Conservation (phyloP, 176 grass and related monocot species). For the Oryza officinalis region DNA sequence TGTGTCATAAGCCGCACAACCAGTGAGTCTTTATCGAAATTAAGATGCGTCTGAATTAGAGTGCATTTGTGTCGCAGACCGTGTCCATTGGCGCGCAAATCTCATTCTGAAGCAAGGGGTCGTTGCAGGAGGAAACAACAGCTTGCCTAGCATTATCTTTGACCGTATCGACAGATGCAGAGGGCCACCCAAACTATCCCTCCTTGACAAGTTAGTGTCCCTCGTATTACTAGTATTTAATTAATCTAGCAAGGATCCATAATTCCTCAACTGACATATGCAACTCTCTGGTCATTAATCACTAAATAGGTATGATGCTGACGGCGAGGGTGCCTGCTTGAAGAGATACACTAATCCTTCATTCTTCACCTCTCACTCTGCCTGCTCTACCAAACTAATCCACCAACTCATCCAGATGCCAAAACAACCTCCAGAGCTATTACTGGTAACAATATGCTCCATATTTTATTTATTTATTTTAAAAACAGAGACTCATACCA, state of each 20-base stretch:
- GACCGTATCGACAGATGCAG: constrained; percentile 51
- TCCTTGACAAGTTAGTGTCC: constrained; percentile 59
- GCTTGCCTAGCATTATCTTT: constrained; percentile 44
- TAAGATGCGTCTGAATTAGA: no score
- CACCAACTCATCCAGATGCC: not conserved
- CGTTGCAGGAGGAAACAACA: constrained; percentile 25
- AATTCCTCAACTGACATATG: not conserved
- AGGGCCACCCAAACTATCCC: constrained; percentile 59
- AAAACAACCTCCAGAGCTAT: not conserved
- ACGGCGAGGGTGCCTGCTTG: constrained; percentile 67
- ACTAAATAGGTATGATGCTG: constrained; percentile 52
- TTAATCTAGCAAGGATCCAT: no score
- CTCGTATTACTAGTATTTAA: no score
- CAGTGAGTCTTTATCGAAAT: no score
- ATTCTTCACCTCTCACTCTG: constrained; percentile 43
- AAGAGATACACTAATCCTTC: constrained; percentile 74
- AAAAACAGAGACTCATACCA: not conserved
- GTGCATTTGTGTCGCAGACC: constrained; percentile 32
- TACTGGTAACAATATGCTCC: no score
- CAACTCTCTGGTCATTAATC: not conserved
- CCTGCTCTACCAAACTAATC: constrained; percentile 26
- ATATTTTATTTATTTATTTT: not conserved
- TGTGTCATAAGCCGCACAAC: no score
- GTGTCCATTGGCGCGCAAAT: constrained; percentile 57
- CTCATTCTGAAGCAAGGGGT: constrained; percentile 28